Base-by-base conservation (phyloP, 1,284 basidiomycete genomes). In the Leccinum variabile region DNA sequence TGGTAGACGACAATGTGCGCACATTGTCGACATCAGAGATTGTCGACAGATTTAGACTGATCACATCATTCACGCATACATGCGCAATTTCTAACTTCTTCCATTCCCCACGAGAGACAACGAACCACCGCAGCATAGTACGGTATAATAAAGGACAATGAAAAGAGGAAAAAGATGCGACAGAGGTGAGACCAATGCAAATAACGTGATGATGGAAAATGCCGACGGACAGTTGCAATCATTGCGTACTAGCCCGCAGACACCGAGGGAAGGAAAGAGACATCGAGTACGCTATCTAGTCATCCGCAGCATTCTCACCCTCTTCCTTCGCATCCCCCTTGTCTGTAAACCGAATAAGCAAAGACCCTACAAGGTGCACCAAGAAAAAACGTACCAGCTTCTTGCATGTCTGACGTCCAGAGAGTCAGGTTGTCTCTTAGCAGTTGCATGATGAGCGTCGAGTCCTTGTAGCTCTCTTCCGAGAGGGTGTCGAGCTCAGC, bases 381-480 rank as follows among this genome's bases (percentile, higher is more conserved):
- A 2, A 33, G 46, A 1, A 11, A 52, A 18, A 5, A 84, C 87
- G 66, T 59, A 92, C 90, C 90, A 74, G 88, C 83, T 64, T 93
- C 91, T 76, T 93, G 90, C 95, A 97, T 97, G 80, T 98, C 95
- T 64, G 93, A 96, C 66, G 96, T 97, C 95, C 95, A 98, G 75
- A 97, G 86, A 57, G 96, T 98, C 61, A 99, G 84, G 89, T 99
- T 98, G 82, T 99, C 97, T 76, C 97, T 90, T 77, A 99, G 89
- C 68, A 99, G 83, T 81, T 99, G 97, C 97, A 99, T 99, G 83
- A 99, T 99, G 73, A 98, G 85, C 56, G 94, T 96, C 61, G 94
- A 96, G 81, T 97, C 92, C 86, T 99, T 98, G 93, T 99, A 99
- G 81, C 91, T 94, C 87, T 99, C 97, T 83, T 99, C 97, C 71